Conservation (phyloP, 768 basidiomycete species). For the Lactarius deliciosus region DNA sequence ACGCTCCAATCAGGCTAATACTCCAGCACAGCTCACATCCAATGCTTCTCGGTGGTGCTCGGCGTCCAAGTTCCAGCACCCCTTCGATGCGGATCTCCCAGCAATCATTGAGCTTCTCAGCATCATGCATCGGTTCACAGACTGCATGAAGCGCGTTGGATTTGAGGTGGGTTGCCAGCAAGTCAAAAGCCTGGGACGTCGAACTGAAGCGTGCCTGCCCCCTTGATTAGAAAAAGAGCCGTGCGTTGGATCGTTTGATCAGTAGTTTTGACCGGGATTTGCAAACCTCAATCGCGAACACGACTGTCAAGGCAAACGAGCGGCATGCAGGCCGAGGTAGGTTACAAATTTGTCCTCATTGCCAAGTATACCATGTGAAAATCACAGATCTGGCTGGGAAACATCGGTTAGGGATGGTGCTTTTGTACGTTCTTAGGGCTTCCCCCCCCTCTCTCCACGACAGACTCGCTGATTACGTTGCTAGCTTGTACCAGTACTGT, state of each 20-base stretch:
- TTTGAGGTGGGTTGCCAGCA: background rate
- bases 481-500: slow-evolving; percentile 27
- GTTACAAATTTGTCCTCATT: background rate
- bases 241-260: slow-evolving; percentile 23
- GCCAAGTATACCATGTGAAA: background rate
- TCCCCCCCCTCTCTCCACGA: background rate
- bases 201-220: background rate
- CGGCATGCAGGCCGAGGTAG: slow-evolving; percentile 18
- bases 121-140: slow-evolving; percentile 36
- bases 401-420: slow-evolving; percentile 25
- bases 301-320: slow-evolving; percentile 12
- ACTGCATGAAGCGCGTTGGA: slow-evolving; percentile 10
- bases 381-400: slow-evolving; percentile 18
- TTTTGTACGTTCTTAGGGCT: slow-evolving; percentile 22
- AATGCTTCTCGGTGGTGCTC: slow-evolving; percentile 32
- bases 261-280: slow-evolving; percentile 7
- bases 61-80: slow-evolving; percentile 33
- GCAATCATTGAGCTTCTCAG: slow-evolving; percentile 36
- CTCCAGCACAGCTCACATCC: slow-evolving; percentile 41
- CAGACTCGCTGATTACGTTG: background rate
- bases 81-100: slow-evolving; percentile 34
- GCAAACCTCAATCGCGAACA: slow-evolving; percentile 24
- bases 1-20: background rate
- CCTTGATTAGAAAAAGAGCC: slow-evolving; percentile 20
- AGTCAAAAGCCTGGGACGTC: background rate